Base-by-base conservation (phyloP, 257 asterid genomes). In the Forsythia suspensa region DNA sequence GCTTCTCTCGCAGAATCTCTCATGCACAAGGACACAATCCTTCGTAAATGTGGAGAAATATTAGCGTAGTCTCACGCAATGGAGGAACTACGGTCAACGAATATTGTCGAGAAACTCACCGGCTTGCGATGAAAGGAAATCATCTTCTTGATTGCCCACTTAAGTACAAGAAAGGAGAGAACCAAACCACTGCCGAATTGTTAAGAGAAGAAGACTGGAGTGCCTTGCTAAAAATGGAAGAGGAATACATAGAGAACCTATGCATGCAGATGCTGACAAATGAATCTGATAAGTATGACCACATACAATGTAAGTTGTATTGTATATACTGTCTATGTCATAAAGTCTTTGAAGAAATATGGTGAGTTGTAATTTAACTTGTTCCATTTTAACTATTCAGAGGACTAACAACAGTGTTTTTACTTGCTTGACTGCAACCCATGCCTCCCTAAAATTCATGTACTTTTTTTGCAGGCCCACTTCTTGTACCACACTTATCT, bases 91-190 rank as follows among this genome's bases (percentile, higher is more conserved):
- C 92, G 85, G 86, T 79, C 92, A 40, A 48, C 79, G 71, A 93
- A 91, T 84, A 85, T 90, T 41, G 72, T 85, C 71, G 91, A 91
- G 79, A 90, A 86, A 76, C 85, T 94, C 77, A 82, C 75, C 86
- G 90, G 93, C 91, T 96, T 83, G 83, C 81, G 84, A 93, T 59
- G 95, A 92, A 87, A 85, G 89, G 82, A 90, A 77, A 90, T 95
- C 70, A 92, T 94, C 98, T 95, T 36, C 97, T 95, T 67, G 99
- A 95, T 83, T 88, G 90, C 79, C 97, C 99, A 40, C 88, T 95
- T 24, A 97, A 93, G 87, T 95, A 95, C 95, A 95, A 95, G 92
- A 95, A 95, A 85, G 99, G 97, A 3, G 99, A 96, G 89, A 96
- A 91, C 81, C 99, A 96, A 79, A 95, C 99, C 69, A 95, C 93